Conservation (phyloP, 345 rosid species). For the Populus simonii region DNA sequence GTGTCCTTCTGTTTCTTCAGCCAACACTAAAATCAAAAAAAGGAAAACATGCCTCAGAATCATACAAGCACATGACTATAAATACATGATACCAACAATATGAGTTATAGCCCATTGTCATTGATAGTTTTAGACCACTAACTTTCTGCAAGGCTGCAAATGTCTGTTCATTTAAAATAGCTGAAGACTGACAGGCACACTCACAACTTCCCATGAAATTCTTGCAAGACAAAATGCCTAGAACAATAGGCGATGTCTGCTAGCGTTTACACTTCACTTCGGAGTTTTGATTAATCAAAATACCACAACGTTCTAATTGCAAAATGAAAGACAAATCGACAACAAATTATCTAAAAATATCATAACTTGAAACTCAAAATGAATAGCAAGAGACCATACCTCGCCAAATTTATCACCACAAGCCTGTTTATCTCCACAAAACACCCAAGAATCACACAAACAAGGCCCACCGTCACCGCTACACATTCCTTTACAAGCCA, state of each 20-base stretch:
- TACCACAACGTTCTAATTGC: background rate
- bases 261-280: no score
- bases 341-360: background rate
- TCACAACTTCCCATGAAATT: background rate
- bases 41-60: background rate
- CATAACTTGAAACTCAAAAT: background rate
- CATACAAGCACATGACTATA: background rate
- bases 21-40: conserved; percentile 31
- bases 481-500: conserved; percentile 44
- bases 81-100: background rate
- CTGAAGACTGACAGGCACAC: background rate
- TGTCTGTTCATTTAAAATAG: background rate
- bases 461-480: conserved; percentile 29
- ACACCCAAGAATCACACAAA: conserved; percentile 50
- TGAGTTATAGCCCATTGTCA: background rate
- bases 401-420: conserved; percentile 46
- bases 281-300: background rate
- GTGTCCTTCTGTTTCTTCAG: conserved; percentile 34
- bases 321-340: background rate
- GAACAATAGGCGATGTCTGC: background rate
- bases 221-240: background rate
- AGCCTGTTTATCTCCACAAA: conserved; percentile 34
- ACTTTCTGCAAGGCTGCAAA: background rate
- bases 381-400: conserved; percentile 15
- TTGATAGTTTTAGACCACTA: background rate